These are phyloP conservation scores for Zymoseptoria brevis DNA, from an alignment of 2,329 filamentous ascomycete species.

Conservation along the genomic window DNA sequence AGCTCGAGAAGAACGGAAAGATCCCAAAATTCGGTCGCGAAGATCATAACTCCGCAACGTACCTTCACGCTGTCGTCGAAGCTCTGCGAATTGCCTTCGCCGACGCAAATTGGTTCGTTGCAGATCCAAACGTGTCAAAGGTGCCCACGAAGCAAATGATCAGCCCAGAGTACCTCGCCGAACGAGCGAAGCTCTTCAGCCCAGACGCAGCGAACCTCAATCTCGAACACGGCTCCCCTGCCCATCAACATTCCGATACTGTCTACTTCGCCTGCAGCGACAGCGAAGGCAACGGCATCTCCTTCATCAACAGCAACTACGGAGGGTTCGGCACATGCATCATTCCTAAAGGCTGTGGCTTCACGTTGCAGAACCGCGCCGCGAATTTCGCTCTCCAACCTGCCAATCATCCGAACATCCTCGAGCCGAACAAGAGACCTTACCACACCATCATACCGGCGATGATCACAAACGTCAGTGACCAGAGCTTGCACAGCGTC, in stretches of 20 bases:
- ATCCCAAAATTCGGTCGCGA: constrained; percentile 61
- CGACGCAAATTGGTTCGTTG: constrained; percentile 82
- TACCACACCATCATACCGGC: constrained; percentile 98
- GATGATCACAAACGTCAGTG: constrained; percentile 68
- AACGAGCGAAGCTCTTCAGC: constrained; percentile 57
- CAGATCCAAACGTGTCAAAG: constrained; percentile 65
- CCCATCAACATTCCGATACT: constrained; percentile 79
- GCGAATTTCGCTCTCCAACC: constrained; percentile 69
- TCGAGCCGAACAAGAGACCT: constrained; percentile 75
- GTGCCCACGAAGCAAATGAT: constrained; percentile 66
- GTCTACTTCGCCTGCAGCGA: constrained; percentile 90
- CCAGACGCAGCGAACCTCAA: constrained; percentile 45
- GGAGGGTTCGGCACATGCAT: constrained; percentile 81
- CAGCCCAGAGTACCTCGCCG: constrained; percentile 63
- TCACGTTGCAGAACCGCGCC: constrained; percentile 89
- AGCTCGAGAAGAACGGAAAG: constrained; percentile 66
- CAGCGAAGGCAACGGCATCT: constrained; percentile 75
- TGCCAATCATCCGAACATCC: constrained; percentile 64
- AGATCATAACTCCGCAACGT: constrained; percentile 71
- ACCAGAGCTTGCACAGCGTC: constrained; percentile 69
- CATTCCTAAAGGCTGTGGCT: constrained; percentile 77
- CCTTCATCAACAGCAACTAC: constrained; percentile 96
- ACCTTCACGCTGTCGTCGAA: constrained; percentile 80
- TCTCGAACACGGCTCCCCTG: constrained; percentile 69
- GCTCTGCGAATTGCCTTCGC: constrained; percentile 81